Evolutionary conservation across 1,284 basidiomycete species (phyloP), one percentile per base, ranked within the genome.

Genomic region (Trichosporon inkin): DNA sequence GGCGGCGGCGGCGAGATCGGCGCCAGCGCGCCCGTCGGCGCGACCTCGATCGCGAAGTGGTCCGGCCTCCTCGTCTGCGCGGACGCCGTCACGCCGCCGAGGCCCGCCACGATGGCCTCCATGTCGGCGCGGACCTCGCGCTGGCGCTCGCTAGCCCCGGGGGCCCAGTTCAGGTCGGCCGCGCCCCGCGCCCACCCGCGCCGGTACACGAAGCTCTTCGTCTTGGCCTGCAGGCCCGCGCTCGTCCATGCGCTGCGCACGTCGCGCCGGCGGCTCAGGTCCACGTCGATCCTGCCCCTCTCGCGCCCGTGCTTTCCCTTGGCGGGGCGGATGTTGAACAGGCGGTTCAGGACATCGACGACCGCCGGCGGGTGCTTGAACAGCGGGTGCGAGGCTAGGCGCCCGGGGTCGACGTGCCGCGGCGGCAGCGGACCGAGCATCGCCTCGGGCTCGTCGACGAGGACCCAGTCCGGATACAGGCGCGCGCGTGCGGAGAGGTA

Each of bases 371-470:
- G 68, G 38, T 71, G 69, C 49, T 39, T 20, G 56, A 65, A 62
- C 19, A 71, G 24, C 13, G 65, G 66, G 57, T 68, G 69, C 11
- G 51, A 32, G 5, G 19, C n/a, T 1, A 69, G 49, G 8, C 58
- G 57, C 14, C 53, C 3, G 6, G 44, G 17, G 2, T 57, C 28
- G 2, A 55, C 20, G 39, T 62, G 40, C 17, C 65, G 57, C 10
- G 59, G 40, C 1, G 72, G 72, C 6, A 72, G 44, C 0, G 67
- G 49, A 10, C 67, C 67, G 19, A 71, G 38, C 60, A 71, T 62
- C 1, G 65, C 61, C 24, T 74, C 72, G 2, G 71, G 67, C 58
- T 74, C 72, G 56, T 74, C 72, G 32, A 74, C 36, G 56, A 72
- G 61, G 37, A 72, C 62, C 49, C 61, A 10, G 59, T 62, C 19